phyloP scores from a whole-genome alignment of 306 rosid species.

The Gastrolobium bilobum region DNA sequence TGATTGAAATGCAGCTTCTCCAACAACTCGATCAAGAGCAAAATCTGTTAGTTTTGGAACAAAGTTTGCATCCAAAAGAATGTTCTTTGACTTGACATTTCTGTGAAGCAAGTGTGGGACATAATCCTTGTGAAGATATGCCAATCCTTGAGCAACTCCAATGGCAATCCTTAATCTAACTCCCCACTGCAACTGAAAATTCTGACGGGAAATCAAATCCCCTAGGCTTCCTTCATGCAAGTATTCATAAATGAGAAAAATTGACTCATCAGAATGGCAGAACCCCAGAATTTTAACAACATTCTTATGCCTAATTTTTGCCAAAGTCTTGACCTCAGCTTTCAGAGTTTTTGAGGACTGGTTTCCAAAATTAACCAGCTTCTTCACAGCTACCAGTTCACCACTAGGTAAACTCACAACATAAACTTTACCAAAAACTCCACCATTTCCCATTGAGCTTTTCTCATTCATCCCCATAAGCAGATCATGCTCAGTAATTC shows the following conservation, averaged over 20 bases:
- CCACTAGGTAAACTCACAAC: constrained; percentile 79
- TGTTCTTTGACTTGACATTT: constrained; percentile 83
- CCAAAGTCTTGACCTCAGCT: constrained; percentile 85
- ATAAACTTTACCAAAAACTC: constrained; percentile 81
- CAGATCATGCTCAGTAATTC: constrained; percentile 88
- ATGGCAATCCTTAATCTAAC: constrained; percentile 80
- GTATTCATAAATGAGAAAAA: constrained; percentile 85
- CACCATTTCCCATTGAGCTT: constrained; percentile 69
- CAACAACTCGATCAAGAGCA: constrained; percentile 80
- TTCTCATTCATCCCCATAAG: constrained; percentile 89
- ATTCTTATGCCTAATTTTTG: constrained; percentile 93
- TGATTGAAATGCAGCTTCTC: constrained; percentile 85
- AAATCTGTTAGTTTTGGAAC: constrained; percentile 94
- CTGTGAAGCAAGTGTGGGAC: constrained; percentile 91
- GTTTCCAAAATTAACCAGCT: constrained; percentile 78
- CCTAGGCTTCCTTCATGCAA: constrained; percentile 84
- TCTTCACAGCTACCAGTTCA: constrained; percentile 88
- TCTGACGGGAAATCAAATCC: constrained; percentile 67
- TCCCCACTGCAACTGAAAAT: constrained; percentile 76
- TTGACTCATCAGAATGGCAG: constrained; percentile 84
- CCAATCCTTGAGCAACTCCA: constrained; percentile 90
- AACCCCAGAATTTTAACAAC: constrained; percentile 86
- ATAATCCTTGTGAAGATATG: constrained; percentile 92
- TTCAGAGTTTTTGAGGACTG: constrained; percentile 80
- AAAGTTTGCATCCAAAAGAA: constrained; percentile 80